Percentiles rank a stretch among this genome's conserved stretches.
Evolutionary conservation across 768 basidiomycete species (phyloP).

Genomic region (Lentinus brumalis): DNA sequence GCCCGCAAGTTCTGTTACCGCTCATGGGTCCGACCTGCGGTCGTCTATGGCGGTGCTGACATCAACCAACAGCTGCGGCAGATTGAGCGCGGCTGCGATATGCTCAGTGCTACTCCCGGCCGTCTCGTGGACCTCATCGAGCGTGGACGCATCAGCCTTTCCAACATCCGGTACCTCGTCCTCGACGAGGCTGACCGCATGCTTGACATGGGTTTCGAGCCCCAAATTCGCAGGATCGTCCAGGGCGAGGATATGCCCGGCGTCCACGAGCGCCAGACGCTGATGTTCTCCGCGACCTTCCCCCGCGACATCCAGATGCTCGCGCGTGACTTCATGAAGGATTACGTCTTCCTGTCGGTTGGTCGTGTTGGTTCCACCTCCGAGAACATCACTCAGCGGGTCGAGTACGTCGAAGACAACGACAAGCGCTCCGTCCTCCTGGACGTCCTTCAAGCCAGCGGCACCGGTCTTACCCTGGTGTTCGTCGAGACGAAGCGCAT

Average conservation of each 20-base stretch:
- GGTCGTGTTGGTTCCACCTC: slow-evolving; percentile 98
- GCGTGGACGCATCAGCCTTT: slow-evolving; percentile 93
- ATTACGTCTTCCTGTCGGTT: slow-evolving; percentile 98
- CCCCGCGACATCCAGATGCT: slow-evolving; percentile 98
- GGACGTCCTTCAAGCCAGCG: slow-evolving; percentile 85
- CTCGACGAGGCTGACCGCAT: slow-evolving; percentile 99
- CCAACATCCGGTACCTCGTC: slow-evolving; percentile 96
- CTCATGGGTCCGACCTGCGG: slow-evolving; percentile 98
- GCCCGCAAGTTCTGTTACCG: slow-evolving; percentile 99
- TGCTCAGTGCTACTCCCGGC: slow-evolving; percentile 96
- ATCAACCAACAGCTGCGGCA: slow-evolving; percentile 92
- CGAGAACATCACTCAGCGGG: slow-evolving; percentile 99
- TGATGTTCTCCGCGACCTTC: slow-evolving; percentile 99
- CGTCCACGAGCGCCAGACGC: slow-evolving; percentile 86
- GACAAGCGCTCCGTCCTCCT: slow-evolving; percentile 98
- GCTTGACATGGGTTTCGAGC: slow-evolving; percentile 99
- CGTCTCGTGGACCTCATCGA: slow-evolving; percentile 99
- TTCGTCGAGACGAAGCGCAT: slow-evolving; percentile 99
- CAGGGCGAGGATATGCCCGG: slow-evolving; percentile 99
- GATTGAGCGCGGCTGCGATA: slow-evolving; percentile 96
- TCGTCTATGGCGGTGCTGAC: slow-evolving; percentile 98
- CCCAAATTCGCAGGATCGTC: slow-evolving; percentile 97
- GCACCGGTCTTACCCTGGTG: slow-evolving; percentile 82
- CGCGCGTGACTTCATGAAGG: slow-evolving; percentile 94
- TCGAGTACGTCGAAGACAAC: slow-evolving; percentile 96